These are phyloP conservation scores for Candida buenavistaensis DNA, from an alignment of 1,139 yeast genomes.

Conservation along the genomic window DNA sequence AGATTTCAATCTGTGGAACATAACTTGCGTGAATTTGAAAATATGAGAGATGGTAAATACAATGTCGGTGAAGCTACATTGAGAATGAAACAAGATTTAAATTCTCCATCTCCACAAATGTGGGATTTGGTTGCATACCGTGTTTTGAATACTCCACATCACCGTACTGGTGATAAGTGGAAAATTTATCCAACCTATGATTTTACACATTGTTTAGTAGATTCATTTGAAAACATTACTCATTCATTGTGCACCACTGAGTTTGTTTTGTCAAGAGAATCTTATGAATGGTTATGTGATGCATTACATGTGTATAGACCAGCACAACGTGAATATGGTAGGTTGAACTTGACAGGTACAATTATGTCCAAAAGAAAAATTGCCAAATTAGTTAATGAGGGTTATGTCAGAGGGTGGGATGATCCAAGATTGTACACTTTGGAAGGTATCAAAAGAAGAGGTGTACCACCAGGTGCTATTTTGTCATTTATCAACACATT, in stretches of 20 bases:
- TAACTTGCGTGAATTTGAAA: conserved; percentile 77
- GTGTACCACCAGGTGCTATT: conserved; percentile 99
- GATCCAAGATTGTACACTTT: conserved; percentile 96
- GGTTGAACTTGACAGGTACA: conserved; percentile 93
- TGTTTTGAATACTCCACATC: conserved; percentile 88
- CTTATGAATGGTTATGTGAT: conserved; percentile 98
- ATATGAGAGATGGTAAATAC: conserved; percentile 88
- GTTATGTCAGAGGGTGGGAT: conserved; percentile 93
- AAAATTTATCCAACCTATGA: conserved; percentile 98
- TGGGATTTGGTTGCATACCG: conserved; percentile 99
- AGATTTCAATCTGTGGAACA: conserved; percentile 71
- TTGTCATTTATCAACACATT: conserved; percentile 88
- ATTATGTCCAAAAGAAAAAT: conserved; percentile 94
- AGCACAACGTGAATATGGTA: conserved; percentile 97
- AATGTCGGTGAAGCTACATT: conserved; percentile 89
- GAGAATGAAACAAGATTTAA: conserved; percentile 94
- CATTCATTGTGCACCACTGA: conserved; percentile 96
- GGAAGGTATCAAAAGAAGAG: conserved; percentile 94
- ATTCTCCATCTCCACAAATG: conserved; percentile 97
- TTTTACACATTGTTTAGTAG: conserved; percentile 98
- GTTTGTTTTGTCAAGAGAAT: conserved; percentile 86
- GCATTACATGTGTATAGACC: conserved; percentile 94
- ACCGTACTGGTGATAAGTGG: conserved; percentile 97
- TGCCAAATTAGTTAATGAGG: conserved; percentile 82
- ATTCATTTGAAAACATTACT: conserved; percentile 92